phyloP scores from a whole-genome alignment of 371 early-diverging fungal genomes.

The Apophysomyces variabilis region DNA sequence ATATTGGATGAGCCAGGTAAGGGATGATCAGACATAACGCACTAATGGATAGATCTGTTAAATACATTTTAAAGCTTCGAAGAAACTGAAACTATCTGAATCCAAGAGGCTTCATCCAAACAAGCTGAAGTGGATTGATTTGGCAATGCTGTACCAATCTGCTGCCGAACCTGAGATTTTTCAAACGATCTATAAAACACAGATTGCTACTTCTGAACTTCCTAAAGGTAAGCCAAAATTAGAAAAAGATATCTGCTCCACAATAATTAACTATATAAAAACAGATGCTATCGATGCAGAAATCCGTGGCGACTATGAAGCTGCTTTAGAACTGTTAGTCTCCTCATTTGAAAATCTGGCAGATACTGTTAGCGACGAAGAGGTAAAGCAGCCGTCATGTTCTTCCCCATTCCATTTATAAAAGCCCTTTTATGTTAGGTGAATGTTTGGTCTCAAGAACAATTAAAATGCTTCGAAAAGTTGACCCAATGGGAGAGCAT shows the following conservation, averaged over 20 bases:
- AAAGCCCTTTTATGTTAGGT: background rate
- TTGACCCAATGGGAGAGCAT: constrained; percentile 70
- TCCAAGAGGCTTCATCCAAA: constrained; percentile 4
- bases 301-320: constrained; percentile 59
- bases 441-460: constrained; percentile 60
- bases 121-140: constrained; percentile 57
- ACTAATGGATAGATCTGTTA: background rate
- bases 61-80: constrained; percentile 8
- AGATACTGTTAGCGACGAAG: constrained; percentile 46
- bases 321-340: constrained; percentile 54
- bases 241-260: background rate
- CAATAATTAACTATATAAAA: too few species aligned
- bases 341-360: constrained; percentile 40
- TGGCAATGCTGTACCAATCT: constrained; percentile 64
- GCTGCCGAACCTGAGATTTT: constrained; percentile 68
- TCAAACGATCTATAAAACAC: constrained; percentile 59
- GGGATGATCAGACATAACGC: constrained; percentile 21
- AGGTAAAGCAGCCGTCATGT: constrained; percentile 21
- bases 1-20: background rate
- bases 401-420: too few species aligned
- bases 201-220: constrained; percentile 48
- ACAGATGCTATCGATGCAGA: constrained; percentile 65
- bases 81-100: constrained; percentile 13
- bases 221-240: constrained; percentile 39
- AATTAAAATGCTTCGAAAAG: constrained; percentile 64